Base-by-base conservation (phyloP, 2,329 filamentous ascomycete species). In the Fusarium robinianum region DNA sequence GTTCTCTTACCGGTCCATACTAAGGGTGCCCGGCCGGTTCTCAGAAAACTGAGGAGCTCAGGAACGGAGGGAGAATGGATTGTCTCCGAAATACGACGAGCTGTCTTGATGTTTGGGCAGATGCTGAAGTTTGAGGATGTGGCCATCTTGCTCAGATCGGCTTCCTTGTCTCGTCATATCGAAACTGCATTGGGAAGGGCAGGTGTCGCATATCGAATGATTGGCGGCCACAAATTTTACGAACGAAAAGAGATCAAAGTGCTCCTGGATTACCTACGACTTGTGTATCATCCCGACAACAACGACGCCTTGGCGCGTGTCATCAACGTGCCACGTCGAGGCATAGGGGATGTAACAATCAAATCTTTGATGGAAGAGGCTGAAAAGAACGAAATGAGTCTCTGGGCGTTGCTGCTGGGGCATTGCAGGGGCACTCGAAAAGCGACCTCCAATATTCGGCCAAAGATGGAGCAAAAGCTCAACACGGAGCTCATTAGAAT, bases 131-230 rank as follows among this genome's bases (percentile, higher is more conserved):
- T 85, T 51, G 83, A 84, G 42, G 92, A 97, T 63, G 82, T 95
- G 55, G 89, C 90, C 1, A 86, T 99, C 39, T 72, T 99, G 10
- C 75, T 99, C n/a, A 81, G 92, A 15, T 94, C 90, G 2, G 88
- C 90, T 1, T 76, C 83, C 2, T 74, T 96, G 6, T 96, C 92
- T 0, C 78, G 91, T 15, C 82, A 89, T n/a, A 86, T 97, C 25
- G 92, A 99, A 69, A 79, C 84, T 15, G 85, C 86, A 3, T 74
- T 97, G 26, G 89, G 87, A 10, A 89, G 86, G 60, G 81, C 83
- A 8, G 90, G 90, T 1, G 83, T 97, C 26, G 79, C 90, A 1
- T 99, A 97, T 67, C 84, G 84, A 35, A 96, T 97, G 91, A 85
- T 97, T 37, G 92, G 81, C 24, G 92, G 94, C 2, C 81, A 83